phyloP scores from a whole-genome alignment of 129 eudicot species.

The Ambrosia artemisiifolia region DNA sequence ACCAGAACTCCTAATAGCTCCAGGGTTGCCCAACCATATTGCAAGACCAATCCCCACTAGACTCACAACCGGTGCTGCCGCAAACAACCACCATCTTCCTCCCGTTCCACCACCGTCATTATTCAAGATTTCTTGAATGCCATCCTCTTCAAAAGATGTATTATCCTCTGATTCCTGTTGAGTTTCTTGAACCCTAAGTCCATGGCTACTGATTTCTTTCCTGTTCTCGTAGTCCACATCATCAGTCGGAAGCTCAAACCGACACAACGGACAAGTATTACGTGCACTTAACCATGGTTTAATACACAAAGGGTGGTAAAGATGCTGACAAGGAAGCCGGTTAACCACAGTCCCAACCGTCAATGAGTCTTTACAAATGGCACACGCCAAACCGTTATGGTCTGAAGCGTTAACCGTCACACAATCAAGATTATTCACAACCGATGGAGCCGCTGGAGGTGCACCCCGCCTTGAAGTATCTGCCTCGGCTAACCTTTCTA shows the following conservation, averaged over 20 bases:
- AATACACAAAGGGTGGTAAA: slow-evolving; percentile 76
- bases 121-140: slow-evolving; percentile 20
- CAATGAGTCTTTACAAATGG: slow-evolving; percentile 79
- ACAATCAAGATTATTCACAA: slow-evolving; percentile 50
- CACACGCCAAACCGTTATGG: slow-evolving; percentile 51
- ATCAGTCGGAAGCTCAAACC: slow-evolving; percentile 85
- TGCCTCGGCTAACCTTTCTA: slow-evolving; percentile 61
- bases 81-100: slow-evolving; percentile 54
- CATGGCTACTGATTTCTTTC: slow-evolving; percentile 28
- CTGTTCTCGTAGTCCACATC: slow-evolving; percentile 62
- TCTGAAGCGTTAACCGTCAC: slow-evolving; percentile 43
- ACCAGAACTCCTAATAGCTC: slow-evolving; percentile 18
- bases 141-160: slow-evolving; percentile 30
- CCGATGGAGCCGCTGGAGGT: slow-evolving; percentile 74
- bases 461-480: slow-evolving; percentile 64
- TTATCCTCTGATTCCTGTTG: slow-evolving; percentile 26
- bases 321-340: slow-evolving; percentile 75
- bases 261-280: slow-evolving; percentile 81
- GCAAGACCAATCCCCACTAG: slow-evolving; percentile 68
- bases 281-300: slow-evolving; percentile 79
- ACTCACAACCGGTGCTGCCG: slow-evolving; percentile 71
- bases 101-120: slow-evolving; percentile 22
- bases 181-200: slow-evolving; percentile 18
- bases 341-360: slow-evolving; percentile 54
- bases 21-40: slow-evolving; percentile 60